Evolutionary conservation across 176 grass and related monocot genomes (phyloP).

Genomic region (Calamus simplicifolius): DNA sequence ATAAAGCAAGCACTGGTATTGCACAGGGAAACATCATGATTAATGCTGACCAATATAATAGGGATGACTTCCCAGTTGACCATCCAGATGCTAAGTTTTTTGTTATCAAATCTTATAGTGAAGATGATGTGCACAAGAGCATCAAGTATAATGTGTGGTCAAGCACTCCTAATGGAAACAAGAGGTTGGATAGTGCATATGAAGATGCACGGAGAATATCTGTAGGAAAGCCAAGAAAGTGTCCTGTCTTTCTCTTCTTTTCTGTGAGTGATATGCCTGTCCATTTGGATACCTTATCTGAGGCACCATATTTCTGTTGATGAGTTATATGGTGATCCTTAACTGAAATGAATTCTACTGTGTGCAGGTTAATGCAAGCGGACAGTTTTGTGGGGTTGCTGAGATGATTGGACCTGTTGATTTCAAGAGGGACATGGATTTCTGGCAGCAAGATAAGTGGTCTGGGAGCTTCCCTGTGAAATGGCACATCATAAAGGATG

Average conservation of each 20-base stretch:
- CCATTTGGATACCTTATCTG: neutral
- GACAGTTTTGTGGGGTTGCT: constrained; percentile 90
- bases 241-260: constrained; percentile 87
- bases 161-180: constrained; percentile 66
- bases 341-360: too few relatives aligned
- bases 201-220: constrained; percentile 42
- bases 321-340: too few relatives aligned
- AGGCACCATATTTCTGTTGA: too few relatives aligned
- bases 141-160: constrained; percentile 81
- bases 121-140: constrained; percentile 85
- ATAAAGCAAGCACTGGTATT: constrained; percentile 27
- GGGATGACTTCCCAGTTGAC: constrained; percentile 41
- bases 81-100: constrained; percentile 81
- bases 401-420: constrained; percentile 87
- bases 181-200: constrained; percentile 54
- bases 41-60: constrained; percentile 47
- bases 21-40: constrained; percentile 51
- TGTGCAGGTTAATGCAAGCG: constrained; percentile 65
- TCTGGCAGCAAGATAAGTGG: constrained; percentile 99
- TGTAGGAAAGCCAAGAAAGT: constrained; percentile 39
- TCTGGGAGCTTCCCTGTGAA: constrained; percentile 75
- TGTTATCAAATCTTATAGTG: constrained; percentile 86
- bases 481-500: constrained; percentile 96
- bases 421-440: constrained; percentile 87
- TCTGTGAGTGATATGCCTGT: constrained; percentile 50